Conservation (phyloP, 345 rosid species). For the Psidium friedrichsthalianum region DNA sequence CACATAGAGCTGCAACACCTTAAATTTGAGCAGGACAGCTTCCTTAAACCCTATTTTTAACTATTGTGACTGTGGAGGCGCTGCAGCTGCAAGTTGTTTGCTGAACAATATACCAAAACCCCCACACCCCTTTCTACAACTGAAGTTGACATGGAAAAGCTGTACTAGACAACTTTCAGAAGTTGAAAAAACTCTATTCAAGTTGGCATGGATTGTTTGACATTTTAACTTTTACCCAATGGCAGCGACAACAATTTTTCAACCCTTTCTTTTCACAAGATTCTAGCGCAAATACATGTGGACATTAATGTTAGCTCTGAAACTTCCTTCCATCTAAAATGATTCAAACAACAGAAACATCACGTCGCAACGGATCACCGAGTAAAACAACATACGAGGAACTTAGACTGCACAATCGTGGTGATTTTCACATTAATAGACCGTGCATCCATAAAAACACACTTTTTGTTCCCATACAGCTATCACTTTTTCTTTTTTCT, state of each 20-base stretch:
- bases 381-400: too few relatives aligned
- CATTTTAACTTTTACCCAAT: background rate
- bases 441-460: too few relatives aligned
- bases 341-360: too few relatives aligned
- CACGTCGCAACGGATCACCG: too few relatives aligned
- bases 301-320: background rate
- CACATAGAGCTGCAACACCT: background rate
- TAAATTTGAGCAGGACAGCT: background rate
- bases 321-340: background rate
- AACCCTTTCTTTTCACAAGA: background rate
- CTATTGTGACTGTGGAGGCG: background rate
- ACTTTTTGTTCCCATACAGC: too few relatives aligned
- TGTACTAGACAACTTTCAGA: background rate
- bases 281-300: background rate
- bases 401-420: too few relatives aligned
- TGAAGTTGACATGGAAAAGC: background rate
- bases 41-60: background rate
- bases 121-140: background rate
- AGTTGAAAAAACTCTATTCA: background rate
- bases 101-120: background rate
- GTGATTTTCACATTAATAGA: too few relatives aligned
- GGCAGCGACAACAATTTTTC: background rate
- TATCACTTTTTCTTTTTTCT: too few relatives aligned
- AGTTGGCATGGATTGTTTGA: background rate
- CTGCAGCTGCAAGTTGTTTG: background rate